Conservation (phyloP, 129 eudicot genomes). For the Deinandra increscens region DNA sequence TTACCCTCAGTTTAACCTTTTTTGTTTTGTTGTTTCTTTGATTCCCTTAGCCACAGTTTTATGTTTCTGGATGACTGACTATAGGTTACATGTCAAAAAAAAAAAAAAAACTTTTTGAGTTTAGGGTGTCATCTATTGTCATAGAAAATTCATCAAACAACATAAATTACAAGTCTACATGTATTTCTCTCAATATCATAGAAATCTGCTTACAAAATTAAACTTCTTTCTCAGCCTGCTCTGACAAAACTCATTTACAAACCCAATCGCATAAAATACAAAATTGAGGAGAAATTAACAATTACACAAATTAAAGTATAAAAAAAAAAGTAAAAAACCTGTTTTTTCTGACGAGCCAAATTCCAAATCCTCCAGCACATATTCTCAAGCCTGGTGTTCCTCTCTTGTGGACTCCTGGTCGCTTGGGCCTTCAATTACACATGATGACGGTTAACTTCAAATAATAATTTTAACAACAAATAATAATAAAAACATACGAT, state of each 20-base stretch:
- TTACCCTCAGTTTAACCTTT: neutral
- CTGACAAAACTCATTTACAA: neutral
- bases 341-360: constrained; percentile 99
- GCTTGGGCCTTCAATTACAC: constrained; percentile 76
- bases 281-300: neutral
- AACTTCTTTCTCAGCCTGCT: constrained; percentile 18
- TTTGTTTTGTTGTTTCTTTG: too few relatives aligned
- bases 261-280: constrained; percentile 6
- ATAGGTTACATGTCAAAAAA: too few relatives aligned
- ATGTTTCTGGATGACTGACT: too few relatives aligned
- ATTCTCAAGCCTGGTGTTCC: constrained; percentile 96
- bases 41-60: too few relatives aligned
- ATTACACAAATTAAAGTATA: neutral
- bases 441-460: neutral
- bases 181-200: neutral
- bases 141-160: constrained; percentile 1
- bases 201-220: constrained; percentile 20
- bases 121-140: too few relatives aligned
- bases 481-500: neutral
- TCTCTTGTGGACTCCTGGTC: constrained; percentile 98
- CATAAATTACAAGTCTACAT: neutral
- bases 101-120: too few relatives aligned
- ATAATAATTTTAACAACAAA: constrained; percentile 9
- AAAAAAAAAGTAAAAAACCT: too few relatives aligned
- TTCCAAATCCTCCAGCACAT: constrained; percentile 99